Percentiles rank a stretch among this genome's conserved stretches.
Evolutionary conservation across 108 stramenopile species (phyloP).

Genomic region (Asterionellopsis glacialis): DNA sequence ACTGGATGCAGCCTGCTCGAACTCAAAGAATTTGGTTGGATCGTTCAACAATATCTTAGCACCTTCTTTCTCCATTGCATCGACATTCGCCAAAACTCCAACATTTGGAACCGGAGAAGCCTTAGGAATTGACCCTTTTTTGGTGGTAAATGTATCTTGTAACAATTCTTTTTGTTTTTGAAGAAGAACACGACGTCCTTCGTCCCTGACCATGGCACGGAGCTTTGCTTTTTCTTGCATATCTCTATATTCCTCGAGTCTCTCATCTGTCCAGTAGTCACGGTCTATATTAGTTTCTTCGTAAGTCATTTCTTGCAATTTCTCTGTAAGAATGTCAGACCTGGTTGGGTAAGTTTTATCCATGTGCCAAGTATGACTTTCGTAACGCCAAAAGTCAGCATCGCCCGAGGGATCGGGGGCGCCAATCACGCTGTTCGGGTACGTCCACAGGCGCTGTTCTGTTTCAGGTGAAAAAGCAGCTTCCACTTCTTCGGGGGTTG

Average conservation of each 20-base stretch:
- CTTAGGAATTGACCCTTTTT: slow-evolving; percentile 35
- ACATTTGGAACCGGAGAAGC: slow-evolving; percentile 62
- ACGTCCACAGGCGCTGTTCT: slow-evolving; percentile 64
- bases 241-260: slow-evolving; percentile 35
- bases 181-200: slow-evolving; percentile 59
- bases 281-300: slow-evolving; percentile 57
- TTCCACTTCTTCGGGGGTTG: slow-evolving; percentile 78
- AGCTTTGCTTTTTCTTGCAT: slow-evolving; percentile 68
- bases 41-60: slow-evolving; percentile 59
- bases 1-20: slow-evolving; percentile 36
- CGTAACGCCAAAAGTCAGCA: slow-evolving; percentile 76
- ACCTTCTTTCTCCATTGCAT: slow-evolving; percentile 79
- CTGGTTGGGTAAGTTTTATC: slow-evolving; percentile 61
- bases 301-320: slow-evolving; percentile 57
- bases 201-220: slow-evolving; percentile 61
- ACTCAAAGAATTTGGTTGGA: slow-evolving; percentile 76
- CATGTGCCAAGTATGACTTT: slow-evolving; percentile 69
- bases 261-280: slow-evolving; percentile 67
- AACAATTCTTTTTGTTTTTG: slow-evolving; percentile 63
- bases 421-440: slow-evolving; percentile 61
- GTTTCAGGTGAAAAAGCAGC: slow-evolving; percentile 59
- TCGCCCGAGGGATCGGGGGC: slow-evolving; percentile 70
- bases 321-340: slow-evolving; percentile 52
- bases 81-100: slow-evolving; percentile 55
- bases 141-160: slow-evolving; percentile 41